Base-by-base conservation (phyloP, 164 flowering plant genomes). In the Liquidambar formosana region DNA sequence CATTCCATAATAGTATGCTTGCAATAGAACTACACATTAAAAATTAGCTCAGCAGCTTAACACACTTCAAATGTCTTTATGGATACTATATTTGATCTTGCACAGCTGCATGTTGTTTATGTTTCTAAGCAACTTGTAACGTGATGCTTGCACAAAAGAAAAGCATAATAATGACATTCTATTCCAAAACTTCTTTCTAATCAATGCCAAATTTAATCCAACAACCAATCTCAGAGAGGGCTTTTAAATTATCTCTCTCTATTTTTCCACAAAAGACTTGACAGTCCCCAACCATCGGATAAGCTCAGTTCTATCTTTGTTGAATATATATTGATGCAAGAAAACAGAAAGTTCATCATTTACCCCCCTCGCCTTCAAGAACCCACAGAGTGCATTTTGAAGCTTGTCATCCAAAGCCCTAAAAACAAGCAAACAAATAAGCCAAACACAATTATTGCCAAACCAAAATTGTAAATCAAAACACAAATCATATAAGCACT, bases 221-320 rank as follows among this genome's bases (percentile, higher is more conserved):
- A 62, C 33, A 22, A 62, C 23, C 27, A 62, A 61, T 43, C 51
- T 46, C 49, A 46, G 28, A 44, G n/a, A 13, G 8, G 18, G 3
- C 18, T 62, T 47, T 14, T 23, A 64, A 64, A 11, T 4, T 58
- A 59, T 43, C 27, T 15, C 52, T 65, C 13, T 16, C 71, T 80
- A 78, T 60, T 64, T 74, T 58, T 82, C 80, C 38, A 82, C 70
- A 54, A 76, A 79, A 60, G 76, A 72, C 60, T 74, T 66, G 64
- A 81, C 71, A 19, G 56, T 71, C 45, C 70, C 68, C 62, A 84
- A 64, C 90, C 90, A 83, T n/a, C 44, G 69, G 54, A 83, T 74
- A 63, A 78, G 82, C 75, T 86, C 90, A 43, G 61, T 71, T 57
- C 81, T 80, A 68, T 84, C 87, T 72, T 84, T 86, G 77, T 81